Base-by-base conservation (phyloP, 768 basidiomycete genomes). In the Collybia sp. region DNA sequence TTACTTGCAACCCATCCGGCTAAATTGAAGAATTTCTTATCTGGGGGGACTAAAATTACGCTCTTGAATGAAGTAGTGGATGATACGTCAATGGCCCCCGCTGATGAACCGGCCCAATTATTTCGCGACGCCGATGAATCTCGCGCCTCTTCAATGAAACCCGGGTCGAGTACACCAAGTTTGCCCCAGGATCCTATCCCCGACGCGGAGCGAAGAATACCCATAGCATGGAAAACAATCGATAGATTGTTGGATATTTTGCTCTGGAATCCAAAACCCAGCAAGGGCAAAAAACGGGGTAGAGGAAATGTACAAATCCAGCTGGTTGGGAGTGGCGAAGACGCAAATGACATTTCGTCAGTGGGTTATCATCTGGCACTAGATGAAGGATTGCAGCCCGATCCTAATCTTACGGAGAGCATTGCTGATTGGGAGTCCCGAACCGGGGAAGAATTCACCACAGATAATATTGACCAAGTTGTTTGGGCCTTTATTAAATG, bases 401-500 rank as follows among this genome's bases (percentile, higher is more conserved):
- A 72, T 20, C 60, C 66, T 3, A 62, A 69, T 18, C 59, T 79
- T 25, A 69, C 80, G 39, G 77, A 86, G 47, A 79, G 79, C 2
- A 60, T 86, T 15, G 76, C 81, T 12, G 76, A 83, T 17, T 89
- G 82, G 77, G 76, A 85, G 61, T 47, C 55, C 33, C 58, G 70
- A 15, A 70, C 63, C 44, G 62, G 69, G 31, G 44, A 61, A n/a
- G 57, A 58, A 2, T 64, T 91, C 5, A 58, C 59, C 9, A 56
- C 64, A 25, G 65, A 77, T 4, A 73, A 86, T 54, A 75, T 83
- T 20, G 68, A 78, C 33, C 63, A 76, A 42, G 80, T 95, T 30
- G 72, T 82, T 15, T 93, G 88, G 85, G 80, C 77, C 11, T 93
- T 93, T 60, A 72, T 92, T 53, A 99, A 98, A 62, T 98, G 95